Conservation (phyloP, 192 early-diverging fungal species). For the Coemansia sp. region DNA sequence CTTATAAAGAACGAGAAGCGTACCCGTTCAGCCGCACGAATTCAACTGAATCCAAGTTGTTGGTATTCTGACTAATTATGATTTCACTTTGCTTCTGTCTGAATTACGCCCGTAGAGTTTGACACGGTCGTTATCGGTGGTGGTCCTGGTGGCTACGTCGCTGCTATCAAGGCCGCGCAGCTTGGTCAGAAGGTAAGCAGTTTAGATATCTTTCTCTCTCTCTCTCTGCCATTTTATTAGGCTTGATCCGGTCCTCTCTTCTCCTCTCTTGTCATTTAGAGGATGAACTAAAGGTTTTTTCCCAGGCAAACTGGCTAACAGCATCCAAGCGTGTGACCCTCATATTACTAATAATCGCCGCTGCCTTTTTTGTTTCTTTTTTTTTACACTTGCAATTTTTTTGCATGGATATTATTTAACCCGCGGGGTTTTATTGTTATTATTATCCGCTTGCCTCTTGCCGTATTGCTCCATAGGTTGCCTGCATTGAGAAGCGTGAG, state of each 20-base stretch:
- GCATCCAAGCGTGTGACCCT: neutral
- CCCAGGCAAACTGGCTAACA: neutral
- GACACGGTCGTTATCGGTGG: slow-evolving; percentile 89
- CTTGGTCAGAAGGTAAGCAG: slow-evolving; percentile 86
- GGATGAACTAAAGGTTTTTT: too few relatives aligned
- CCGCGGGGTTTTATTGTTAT: too few relatives aligned
- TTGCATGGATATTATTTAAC: neutral
- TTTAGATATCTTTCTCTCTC: too few relatives aligned
- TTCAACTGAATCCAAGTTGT: too few relatives aligned
- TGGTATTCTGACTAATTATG: neutral
- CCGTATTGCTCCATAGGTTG: slow-evolving; percentile 60
- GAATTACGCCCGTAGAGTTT: slow-evolving; percentile 53
- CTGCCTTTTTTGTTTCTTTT: neutral
- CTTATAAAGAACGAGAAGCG: neutral
- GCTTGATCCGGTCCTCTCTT: neutral
- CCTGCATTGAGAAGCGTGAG: slow-evolving; percentile 95
- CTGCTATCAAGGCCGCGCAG: slow-evolving; percentile 98
- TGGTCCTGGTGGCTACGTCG: slow-evolving; percentile 98
- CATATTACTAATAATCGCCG: neutral
- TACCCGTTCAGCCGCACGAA: neutral
- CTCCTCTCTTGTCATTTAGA: too few relatives aligned
- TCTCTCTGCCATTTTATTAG: neutral
- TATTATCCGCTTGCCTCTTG: too few relatives aligned
- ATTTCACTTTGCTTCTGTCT: neutral
- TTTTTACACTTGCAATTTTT: neutral